A percentile compares a stretch with the other conserved stretches of the same genome.
Conservation (phyloP, 2,329 filamentous ascomycete species). For the Raffaelea albimanens region DNA sequence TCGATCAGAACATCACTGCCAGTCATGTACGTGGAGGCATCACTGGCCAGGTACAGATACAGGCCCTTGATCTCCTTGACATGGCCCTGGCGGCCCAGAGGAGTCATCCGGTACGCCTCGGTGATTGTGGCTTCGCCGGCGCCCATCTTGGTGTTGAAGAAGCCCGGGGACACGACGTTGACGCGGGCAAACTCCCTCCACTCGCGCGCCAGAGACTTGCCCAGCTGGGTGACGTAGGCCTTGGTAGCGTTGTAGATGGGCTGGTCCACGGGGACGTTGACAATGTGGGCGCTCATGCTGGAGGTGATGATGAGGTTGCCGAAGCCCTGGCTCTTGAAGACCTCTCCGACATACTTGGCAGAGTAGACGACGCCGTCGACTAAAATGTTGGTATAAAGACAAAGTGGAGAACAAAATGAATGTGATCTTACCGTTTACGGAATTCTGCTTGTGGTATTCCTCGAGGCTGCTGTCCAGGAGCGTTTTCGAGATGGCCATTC, state of each 20-base stretch:
- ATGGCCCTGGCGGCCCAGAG: constrained; percentile 69
- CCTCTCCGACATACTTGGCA: constrained; percentile 53
- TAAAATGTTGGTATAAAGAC: no score
- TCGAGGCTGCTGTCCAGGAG: not conserved
- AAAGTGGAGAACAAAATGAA: constrained; percentile 61
- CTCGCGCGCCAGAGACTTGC: constrained; percentile 63
- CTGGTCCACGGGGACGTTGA: constrained; percentile 67
- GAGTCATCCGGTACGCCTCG: constrained; percentile 67
- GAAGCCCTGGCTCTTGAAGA: constrained; percentile 49
- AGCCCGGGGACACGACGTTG: constrained; percentile 64
- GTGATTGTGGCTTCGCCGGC: constrained; percentile 51
- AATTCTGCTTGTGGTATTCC: not conserved
- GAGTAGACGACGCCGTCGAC: constrained; percentile 71
- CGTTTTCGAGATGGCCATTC: not conserved
- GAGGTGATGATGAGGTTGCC: constrained; percentile 74
- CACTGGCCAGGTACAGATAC: constrained; percentile 76
- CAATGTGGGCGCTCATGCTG: constrained; percentile 68
- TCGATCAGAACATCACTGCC: constrained; percentile 65
- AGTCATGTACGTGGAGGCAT: constrained; percentile 72
- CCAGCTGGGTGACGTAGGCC: constrained; percentile 49
- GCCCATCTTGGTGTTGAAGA: constrained; percentile 64
- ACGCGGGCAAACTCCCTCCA: constrained; percentile 65
- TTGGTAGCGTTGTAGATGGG: constrained; percentile 65
- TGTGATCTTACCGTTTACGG: constrained; percentile 28
- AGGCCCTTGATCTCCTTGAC: constrained; percentile 72